Conservation (phyloP, 2,329 filamentous ascomycete species). For the Xylariaceae sp. region DNA sequence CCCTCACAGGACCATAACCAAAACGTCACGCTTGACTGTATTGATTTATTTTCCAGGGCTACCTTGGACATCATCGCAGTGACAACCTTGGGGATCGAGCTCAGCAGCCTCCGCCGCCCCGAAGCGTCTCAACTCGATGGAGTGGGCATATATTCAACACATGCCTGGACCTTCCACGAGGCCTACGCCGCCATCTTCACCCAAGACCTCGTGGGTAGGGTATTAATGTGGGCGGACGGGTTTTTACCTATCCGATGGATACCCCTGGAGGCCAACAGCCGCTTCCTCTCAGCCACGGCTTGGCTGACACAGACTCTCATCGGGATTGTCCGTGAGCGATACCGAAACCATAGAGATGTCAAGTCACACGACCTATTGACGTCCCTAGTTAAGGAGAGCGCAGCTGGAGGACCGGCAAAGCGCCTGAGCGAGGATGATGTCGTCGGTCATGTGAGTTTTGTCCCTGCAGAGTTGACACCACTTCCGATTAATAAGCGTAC, state of each 20-base stretch:
- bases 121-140: not conserved
- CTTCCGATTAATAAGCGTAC: not conserved
- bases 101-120: slow-evolving; percentile 1
- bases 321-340: not conserved
- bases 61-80: slow-evolving; percentile 14
- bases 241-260: slow-evolving; percentile 3
- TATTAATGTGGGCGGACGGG: not conserved
- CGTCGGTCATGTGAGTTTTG: not conserved
- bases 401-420: slow-evolving; percentile 3
- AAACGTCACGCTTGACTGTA: slow-evolving; percentile 12
- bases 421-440: slow-evolving; percentile 5
- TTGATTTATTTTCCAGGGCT: slow-evolving; percentile 8
- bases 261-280: not conserved
- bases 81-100: slow-evolving; percentile 9
- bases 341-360: not conserved
- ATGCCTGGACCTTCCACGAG: not conserved
- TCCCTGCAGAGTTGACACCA: too few species aligned
- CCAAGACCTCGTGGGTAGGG: not conserved
- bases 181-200: not conserved
- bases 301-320: slow-evolving; percentile 6
- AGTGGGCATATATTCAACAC: not conserved
- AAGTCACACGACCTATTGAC: slow-evolving; percentile 22
- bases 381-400: slow-evolving; percentile 26
- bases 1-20: too few species aligned
- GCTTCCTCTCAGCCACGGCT: not conserved